Conservation (phyloP, 305 asterid genomes). For the Fraxinus sp. region DNA sequence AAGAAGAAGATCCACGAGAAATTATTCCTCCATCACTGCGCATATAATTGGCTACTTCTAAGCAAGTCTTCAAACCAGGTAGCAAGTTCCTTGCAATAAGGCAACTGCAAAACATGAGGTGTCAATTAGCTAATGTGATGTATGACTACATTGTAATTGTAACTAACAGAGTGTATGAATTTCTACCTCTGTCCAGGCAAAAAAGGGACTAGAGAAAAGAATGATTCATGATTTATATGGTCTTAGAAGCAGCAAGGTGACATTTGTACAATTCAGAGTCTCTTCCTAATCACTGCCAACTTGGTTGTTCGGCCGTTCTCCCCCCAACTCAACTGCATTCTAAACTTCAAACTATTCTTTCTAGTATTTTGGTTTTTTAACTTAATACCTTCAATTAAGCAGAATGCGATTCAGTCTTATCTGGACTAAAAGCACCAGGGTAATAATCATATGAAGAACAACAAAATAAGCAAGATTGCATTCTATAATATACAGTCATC, state of each 20-base stretch:
- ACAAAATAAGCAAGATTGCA: background rate
- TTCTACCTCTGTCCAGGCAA: background rate
- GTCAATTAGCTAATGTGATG: constrained; percentile 26
- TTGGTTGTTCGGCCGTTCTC: background rate
- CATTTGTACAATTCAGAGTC: background rate
- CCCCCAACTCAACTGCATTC: background rate
- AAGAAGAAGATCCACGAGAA: constrained; percentile 52
- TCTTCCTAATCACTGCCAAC: background rate
- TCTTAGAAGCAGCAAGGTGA: background rate
- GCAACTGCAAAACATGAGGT: constrained; percentile 63
- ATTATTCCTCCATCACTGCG: constrained; percentile 55
- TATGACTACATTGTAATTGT: background rate
- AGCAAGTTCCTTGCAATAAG: constrained; percentile 89
- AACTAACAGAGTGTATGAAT: background rate
- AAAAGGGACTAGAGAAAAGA: background rate
- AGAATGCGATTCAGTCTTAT: background rate
- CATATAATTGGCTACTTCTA: constrained; percentile 82
- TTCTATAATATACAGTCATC: background rate
- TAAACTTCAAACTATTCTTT: background rate
- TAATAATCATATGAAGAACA: background rate
- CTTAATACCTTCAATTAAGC: background rate
- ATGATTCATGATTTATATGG: background rate
- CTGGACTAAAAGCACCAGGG: background rate
- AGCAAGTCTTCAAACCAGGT: constrained; percentile 90
- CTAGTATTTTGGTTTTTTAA: background rate